phyloP scores from a whole-genome alignment of 768 basidiomycete species.

The Lactarius sanguifluus region DNA sequence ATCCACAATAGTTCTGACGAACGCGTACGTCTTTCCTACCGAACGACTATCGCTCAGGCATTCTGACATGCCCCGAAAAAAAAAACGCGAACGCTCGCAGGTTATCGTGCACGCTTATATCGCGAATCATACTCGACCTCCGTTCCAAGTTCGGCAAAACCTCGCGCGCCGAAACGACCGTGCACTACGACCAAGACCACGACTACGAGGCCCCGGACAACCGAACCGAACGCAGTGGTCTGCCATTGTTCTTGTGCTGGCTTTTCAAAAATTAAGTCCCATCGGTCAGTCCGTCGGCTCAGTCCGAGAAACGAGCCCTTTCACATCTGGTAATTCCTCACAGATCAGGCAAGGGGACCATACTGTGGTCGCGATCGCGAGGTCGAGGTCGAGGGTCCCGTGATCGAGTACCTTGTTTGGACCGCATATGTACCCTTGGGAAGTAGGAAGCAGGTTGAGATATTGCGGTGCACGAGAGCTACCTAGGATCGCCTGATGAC shows the following conservation, averaged over 20 bases:
- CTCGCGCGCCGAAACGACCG: not conserved
- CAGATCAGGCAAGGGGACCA: not conserved
- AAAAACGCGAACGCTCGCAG: not conserved
- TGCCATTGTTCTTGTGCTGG: not conserved
- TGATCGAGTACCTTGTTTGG: not conserved
- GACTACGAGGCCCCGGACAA: not conserved
- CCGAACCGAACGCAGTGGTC: not conserved
- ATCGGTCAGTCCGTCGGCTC: not conserved
- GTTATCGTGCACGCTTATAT: slow-evolving; percentile 3
- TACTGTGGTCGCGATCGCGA: not conserved
- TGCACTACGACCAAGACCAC: not conserved
- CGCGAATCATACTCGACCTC: slow-evolving; percentile 7
- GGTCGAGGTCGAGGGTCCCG: not conserved
- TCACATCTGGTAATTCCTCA: not conserved
- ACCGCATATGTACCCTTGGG: not conserved
- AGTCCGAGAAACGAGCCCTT: not conserved
- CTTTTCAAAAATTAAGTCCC: not conserved
- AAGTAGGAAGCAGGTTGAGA: not conserved
- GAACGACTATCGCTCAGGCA: not conserved
- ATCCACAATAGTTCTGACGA: not conserved
- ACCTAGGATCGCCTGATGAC: not conserved
- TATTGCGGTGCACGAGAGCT: not conserved
- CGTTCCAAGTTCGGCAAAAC: slow-evolving; percentile 1
- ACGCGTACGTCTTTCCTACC: not conserved
- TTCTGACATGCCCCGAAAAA: not conserved